Conservation (phyloP, 352 stramenopile genomes). For the Pythium phragmitis region DNA sequence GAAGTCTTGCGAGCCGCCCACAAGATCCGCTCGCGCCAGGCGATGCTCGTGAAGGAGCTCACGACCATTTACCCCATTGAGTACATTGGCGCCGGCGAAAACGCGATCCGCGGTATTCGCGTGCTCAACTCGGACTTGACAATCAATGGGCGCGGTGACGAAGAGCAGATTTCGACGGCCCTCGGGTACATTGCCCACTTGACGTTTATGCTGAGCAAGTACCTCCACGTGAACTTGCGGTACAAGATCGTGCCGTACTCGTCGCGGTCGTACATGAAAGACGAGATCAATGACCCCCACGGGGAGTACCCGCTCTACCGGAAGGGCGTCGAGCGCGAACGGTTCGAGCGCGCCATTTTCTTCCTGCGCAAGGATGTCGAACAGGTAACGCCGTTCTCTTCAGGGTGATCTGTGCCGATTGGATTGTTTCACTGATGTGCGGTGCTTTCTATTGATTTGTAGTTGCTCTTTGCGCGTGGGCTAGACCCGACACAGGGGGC, state of each 20-base stretch:
- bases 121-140: slow-evolving; percentile 72
- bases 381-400: slow-evolving; percentile 42
- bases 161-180: slow-evolving; percentile 82
- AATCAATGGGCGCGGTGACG: slow-evolving; percentile 52
- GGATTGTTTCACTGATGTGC: not conserved
- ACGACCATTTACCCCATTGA: slow-evolving; percentile 81
- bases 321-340: slow-evolving; percentile 73
- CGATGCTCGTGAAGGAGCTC: slow-evolving; percentile 76
- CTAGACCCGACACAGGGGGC: slow-evolving; percentile 66
- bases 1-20: slow-evolving; percentile 77
- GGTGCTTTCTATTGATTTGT: slow-evolving; percentile 5
- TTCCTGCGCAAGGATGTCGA: slow-evolving; percentile 82
- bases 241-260: slow-evolving; percentile 82
- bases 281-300: slow-evolving; percentile 83
- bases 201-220: slow-evolving; percentile 89
- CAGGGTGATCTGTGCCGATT: too few species aligned
- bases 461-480: slow-evolving; percentile 77
- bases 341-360: slow-evolving; percentile 73
- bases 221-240: slow-evolving; percentile 80
- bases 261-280: slow-evolving; percentile 77
- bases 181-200: slow-evolving; percentile 86
- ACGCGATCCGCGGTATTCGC: slow-evolving; percentile 78
- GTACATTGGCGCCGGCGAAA: slow-evolving; percentile 77
- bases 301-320: slow-evolving; percentile 85
- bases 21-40: slow-evolving; percentile 81